Evolutionary conservation across 73 alveolate genomes (phyloP).

Genomic region (Stentor roeselii): DNA sequence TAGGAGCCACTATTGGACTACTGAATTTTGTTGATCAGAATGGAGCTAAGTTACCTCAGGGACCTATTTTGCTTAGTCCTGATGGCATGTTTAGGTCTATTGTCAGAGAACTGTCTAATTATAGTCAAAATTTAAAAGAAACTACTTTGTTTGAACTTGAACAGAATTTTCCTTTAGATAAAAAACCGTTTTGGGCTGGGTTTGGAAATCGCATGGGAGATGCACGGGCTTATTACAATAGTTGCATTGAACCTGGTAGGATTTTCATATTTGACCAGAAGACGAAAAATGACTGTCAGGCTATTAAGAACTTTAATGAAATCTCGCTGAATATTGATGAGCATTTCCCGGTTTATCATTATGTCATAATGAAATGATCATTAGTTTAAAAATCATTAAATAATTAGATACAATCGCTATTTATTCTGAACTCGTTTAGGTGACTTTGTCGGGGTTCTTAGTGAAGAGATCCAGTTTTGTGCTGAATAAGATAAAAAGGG

Average conservation of each 20-base stretch:
- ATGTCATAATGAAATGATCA: no score
- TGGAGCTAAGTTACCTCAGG: constrained; percentile 72
- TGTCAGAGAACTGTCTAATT: constrained; percentile 84
- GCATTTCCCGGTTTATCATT: neutral
- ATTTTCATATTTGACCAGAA: no score
- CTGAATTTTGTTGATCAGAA: constrained; percentile 53
- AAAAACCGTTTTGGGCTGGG: constrained; percentile 91
- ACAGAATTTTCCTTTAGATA: constrained; percentile 70
- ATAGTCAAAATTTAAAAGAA: constrained; percentile 84
- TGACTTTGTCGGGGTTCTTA: neutral
- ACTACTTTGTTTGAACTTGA: constrained; percentile 76
- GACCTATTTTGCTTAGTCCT: constrained; percentile 96
- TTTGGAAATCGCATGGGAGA: constrained; percentile 95
- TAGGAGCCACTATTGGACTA: constrained; percentile 68
- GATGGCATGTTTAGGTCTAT: constrained; percentile 88
- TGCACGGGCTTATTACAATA: constrained; percentile 92
- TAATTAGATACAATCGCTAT: neutral
- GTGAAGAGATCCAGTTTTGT: neutral
- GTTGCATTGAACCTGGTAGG: constrained; percentile 38
- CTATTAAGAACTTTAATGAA: neutral
- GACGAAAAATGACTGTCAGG: neutral
- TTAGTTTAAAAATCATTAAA: no score
- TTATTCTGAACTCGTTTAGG: neutral
- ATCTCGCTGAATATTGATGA: neutral
- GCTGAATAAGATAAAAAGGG: neutral